A percentile compares a stretch with the other conserved stretches of the same genome.
Conservation (phyloP, 345 rosid genomes). For the Rhodamnia argentea region DNA sequence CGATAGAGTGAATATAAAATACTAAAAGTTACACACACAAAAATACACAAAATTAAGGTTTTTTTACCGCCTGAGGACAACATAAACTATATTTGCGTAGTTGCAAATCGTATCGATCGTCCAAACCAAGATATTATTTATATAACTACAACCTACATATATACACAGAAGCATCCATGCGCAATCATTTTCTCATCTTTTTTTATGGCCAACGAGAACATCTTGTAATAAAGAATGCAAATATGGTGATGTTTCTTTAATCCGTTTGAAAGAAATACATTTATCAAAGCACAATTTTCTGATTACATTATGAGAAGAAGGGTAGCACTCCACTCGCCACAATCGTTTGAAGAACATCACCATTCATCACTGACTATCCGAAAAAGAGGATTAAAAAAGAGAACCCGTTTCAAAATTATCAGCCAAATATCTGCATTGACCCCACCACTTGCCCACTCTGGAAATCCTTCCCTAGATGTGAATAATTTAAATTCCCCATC, state of each 20-base stretch:
- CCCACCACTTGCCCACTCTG: slow-evolving; percentile 21
- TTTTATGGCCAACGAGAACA: background rate
- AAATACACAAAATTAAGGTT: background rate
- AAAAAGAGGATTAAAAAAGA: background rate
- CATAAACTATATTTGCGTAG: background rate
- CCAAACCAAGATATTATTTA: background rate
- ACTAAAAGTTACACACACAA: background rate
- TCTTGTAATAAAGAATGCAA: background rate
- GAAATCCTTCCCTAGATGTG: slow-evolving; percentile 38
- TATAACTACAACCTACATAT: background rate
- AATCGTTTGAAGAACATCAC: background rate
- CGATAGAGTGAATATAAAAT: background rate
- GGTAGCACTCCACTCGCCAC: background rate
- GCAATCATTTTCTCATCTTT: background rate
- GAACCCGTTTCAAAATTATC: background rate
- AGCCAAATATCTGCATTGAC: slow-evolving; percentile 52
- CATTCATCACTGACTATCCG: background rate
- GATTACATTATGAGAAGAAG: background rate
- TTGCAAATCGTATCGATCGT: background rate
- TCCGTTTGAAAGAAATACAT: background rate
- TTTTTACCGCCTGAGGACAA: background rate
- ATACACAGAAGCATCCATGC: background rate
- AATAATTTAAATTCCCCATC: slow-evolving; percentile 22
- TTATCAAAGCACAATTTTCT: background rate
- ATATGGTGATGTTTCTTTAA: background rate